phyloP scores from a whole-genome alignment of 306 rosid species.

The Sesbania bispinosa region DNA sequence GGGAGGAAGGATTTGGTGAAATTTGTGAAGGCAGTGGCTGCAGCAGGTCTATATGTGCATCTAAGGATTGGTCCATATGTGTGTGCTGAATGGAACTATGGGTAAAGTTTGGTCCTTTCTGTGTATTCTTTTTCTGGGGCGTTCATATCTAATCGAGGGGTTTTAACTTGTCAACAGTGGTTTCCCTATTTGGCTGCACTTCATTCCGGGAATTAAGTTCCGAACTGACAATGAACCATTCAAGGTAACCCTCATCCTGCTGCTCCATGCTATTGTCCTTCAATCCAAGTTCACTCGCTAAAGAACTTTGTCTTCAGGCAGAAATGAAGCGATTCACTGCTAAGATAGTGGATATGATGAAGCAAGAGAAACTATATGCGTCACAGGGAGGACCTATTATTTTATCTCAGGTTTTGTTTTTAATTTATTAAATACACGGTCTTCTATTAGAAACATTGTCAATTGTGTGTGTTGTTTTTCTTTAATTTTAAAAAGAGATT shows the following conservation, averaged over 20 bases:
- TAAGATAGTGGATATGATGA: constrained; percentile 80
- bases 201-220: constrained; percentile 71
- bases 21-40: constrained; percentile 78
- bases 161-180: constrained; percentile 58
- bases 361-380: constrained; percentile 84
- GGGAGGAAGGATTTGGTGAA: constrained; percentile 78
- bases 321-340: constrained; percentile 92
- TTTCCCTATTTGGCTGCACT: constrained; percentile 95
- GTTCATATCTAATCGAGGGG: constrained; percentile 19
- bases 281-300: not conserved
- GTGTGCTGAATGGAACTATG: constrained; percentile 99
- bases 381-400: constrained; percentile 98
- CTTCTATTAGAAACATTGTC: not conserved
- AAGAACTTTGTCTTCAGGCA: constrained; percentile 47
- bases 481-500: not conserved
- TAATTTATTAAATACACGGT: not conserved
- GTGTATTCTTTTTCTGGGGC: not conserved
- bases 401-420: constrained; percentile 73
- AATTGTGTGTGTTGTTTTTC: not conserved
- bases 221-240: constrained; percentile 90
- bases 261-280: not conserved
- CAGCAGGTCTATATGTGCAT: constrained; percentile 78
- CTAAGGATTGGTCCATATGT: constrained; percentile 95
- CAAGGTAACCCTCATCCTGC: constrained; percentile 54
- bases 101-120: constrained; percentile 44